phyloP scores from a whole-genome alignment of 2,329 filamentous ascomycete genomes.

The Beauveria sp. region DNA sequence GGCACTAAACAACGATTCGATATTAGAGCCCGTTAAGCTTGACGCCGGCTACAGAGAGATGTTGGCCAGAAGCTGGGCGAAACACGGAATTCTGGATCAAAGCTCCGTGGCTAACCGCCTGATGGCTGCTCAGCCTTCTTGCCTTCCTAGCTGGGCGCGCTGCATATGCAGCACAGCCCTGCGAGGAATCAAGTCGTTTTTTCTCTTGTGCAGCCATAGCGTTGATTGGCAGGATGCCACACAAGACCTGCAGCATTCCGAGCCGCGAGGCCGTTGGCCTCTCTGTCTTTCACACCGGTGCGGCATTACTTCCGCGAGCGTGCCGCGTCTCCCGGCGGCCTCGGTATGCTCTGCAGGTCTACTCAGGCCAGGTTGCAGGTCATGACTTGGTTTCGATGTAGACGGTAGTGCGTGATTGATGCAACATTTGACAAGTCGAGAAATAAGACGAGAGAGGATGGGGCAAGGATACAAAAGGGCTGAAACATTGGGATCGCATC shows the following conservation, averaged over 20 bases:
- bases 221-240: background rate
- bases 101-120: background rate
- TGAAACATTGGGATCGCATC: background rate
- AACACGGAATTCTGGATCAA: background rate
- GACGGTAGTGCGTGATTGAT: background rate
- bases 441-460: background rate
- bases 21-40: no score
- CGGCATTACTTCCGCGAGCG: background rate
- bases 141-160: background rate
- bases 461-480: background rate
- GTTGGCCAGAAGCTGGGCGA: no score
- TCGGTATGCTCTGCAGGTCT: background rate
- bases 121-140: background rate
- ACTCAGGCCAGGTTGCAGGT: background rate
- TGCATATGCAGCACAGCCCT: slow-evolving; percentile 1
- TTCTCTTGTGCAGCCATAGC: background rate
- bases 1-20: no score
- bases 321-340: background rate
- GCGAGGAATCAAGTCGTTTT: background rate
- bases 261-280: background rate
- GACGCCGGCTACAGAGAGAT: no score
- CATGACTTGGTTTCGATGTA: background rate
- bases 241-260: background rate
- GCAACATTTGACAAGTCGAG: background rate
- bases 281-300: background rate